Evolutionary conservation across 306 rosid species (phyloP).

Genomic region (Mimosa pudica): DNA sequence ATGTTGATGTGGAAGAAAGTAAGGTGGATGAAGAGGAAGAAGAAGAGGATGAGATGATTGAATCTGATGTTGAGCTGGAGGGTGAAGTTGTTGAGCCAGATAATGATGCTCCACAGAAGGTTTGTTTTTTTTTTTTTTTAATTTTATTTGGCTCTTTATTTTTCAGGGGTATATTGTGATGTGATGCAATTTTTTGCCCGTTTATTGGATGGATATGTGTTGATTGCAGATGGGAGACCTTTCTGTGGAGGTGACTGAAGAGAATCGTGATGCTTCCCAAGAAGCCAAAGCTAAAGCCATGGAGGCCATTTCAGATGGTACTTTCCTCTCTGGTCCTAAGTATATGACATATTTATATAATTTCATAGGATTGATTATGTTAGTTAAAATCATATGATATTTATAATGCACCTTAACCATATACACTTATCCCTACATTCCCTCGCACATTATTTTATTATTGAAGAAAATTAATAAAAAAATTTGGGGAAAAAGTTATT

Average conservation of each 20-base stretch:
- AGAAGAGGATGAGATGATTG: conserved; percentile 73
- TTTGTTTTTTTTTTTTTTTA: no score
- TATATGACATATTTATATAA: no score
- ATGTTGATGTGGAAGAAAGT: conserved; percentile 34
- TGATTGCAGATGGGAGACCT: conserved; percentile 81
- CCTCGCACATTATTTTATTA: no score
- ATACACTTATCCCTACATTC: no score
- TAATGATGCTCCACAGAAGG: conserved; percentile 86
- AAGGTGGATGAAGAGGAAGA: conserved; percentile 62
- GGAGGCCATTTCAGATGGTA: conserved; percentile 85
- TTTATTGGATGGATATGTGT: neutral
- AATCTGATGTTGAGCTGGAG: conserved; percentile 84
- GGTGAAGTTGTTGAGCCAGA: conserved; percentile 84
- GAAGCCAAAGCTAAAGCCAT: conserved; percentile 64
- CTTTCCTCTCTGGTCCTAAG: no score
- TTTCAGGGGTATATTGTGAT: neutral
- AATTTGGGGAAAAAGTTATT: no score
- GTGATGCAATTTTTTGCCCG: neutral
- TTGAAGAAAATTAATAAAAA: no score
- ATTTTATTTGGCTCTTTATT: neutral
- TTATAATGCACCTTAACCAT: no score
- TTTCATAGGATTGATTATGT: no score
- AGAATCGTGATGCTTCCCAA: conserved; percentile 79
- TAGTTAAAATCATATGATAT: no score
- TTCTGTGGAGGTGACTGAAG: conserved; percentile 72